phyloP scores from a whole-genome alignment of 306 rosid genomes.

The Aeschynomene evenia region DNA sequence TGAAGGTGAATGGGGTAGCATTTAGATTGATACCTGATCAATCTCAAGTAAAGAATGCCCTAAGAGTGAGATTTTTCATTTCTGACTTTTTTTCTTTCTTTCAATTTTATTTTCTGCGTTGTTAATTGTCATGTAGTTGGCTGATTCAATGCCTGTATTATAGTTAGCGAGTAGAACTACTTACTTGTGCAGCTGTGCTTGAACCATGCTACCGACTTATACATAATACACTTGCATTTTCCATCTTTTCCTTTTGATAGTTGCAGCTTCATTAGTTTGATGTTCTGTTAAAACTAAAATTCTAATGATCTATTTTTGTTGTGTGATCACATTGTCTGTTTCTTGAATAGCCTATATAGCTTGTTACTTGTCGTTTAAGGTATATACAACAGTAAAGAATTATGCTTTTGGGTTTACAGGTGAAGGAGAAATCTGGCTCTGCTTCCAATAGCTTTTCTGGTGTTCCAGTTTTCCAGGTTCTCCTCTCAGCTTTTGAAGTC shows the following conservation, averaged over 20 bases:
- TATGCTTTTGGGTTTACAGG: conserved; percentile 46
- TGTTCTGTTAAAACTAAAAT: no score
- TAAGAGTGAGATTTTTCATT: conserved; percentile 44
- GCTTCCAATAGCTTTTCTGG: conserved; percentile 64
- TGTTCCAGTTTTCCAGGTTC: conserved; percentile 94
- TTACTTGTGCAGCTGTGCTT: no score
- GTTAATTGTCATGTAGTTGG: neutral
- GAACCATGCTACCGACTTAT: neutral
- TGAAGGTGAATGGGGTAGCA: conserved; percentile 82
- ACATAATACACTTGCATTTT: neutral
- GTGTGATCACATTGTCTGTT: neutral
- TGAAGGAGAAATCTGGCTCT: conserved; percentile 65
- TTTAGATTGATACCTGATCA: conserved; percentile 85
- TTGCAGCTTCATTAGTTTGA: no score
- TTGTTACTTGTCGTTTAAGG: neutral
- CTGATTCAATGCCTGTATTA: neutral
- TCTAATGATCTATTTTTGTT: neutral
- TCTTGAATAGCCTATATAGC: neutral
- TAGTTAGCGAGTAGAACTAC: neutral
- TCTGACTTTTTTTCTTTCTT: neutral
- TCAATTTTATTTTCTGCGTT: neutral
- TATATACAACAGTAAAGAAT: conserved; percentile 3
- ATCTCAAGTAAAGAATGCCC: conserved; percentile 71
- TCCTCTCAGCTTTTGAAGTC: conserved; percentile 31
- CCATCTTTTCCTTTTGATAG: no score